Percentiles rank a stretch among this genome's conserved stretches.
These are phyloP conservation scores for Neurospora sp. DNA, from an alignment of 2,329 filamentous ascomycete species.

Conservation along the genomic window DNA sequence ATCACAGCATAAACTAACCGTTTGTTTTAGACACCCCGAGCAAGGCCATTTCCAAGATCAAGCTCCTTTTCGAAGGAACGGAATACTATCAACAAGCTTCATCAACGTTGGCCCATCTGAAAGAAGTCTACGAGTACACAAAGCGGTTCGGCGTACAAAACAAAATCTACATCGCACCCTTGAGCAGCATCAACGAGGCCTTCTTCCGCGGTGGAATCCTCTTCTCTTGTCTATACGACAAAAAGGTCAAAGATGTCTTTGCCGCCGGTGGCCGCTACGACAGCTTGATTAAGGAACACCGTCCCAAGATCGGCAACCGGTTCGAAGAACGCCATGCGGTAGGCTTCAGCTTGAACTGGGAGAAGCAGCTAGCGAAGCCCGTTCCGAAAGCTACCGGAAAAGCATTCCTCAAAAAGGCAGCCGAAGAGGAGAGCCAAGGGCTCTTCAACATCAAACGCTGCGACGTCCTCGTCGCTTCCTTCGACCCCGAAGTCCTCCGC, in stretches of 20 bases:
- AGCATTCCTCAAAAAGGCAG: conserved; percentile 55
- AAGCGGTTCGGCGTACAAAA: conserved; percentile 64
- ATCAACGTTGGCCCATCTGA: conserved; percentile 68
- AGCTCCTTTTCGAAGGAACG: conserved; percentile 49
- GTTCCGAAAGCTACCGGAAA: conserved; percentile 41
- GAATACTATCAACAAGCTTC: conserved; percentile 66
- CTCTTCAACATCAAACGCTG: conserved; percentile 60
- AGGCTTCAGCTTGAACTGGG: conserved; percentile 85
- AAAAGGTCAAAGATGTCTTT: conserved; percentile 73
- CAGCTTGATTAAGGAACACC: conserved; percentile 72
- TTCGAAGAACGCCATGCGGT: conserved; percentile 69
- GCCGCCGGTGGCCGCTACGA: conserved; percentile 94
- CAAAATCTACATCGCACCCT: conserved; percentile 74
- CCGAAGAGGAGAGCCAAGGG: conserved; percentile 50
- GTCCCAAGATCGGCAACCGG: conserved; percentile 54
- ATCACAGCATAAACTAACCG: conserved; percentile 7
- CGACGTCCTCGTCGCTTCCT: conserved; percentile 82
- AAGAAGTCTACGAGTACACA: conserved; percentile 65
- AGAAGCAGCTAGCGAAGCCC: conserved; percentile 62
- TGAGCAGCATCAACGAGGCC: conserved; percentile 81
- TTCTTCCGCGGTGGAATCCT: conserved; percentile 81
- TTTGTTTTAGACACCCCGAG: conserved; percentile 37
- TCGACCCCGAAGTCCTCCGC: conserved; percentile 66
- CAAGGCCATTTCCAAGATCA: conserved; percentile 48
- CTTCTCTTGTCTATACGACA: conserved; percentile 85